phyloP scores from a whole-genome alignment of 495 filamentous ascomycete species.

The Xylaria venustula region DNA sequence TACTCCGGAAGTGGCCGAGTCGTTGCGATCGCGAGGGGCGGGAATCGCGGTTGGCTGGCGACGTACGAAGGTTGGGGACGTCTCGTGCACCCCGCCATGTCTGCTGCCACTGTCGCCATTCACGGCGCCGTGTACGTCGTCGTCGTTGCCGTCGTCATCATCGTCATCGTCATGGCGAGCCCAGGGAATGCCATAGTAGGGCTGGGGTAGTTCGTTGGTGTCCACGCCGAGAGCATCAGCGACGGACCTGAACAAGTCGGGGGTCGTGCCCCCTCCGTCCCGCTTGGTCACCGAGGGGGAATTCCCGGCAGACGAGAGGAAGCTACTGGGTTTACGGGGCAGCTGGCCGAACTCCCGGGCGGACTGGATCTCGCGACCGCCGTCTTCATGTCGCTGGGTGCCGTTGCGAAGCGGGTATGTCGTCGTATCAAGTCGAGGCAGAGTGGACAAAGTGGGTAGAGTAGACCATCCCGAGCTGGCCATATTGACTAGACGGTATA shows the following conservation, averaged over 20 bases:
- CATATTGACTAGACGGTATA: slow-evolving; percentile 10
- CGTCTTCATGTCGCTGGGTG: neutral
- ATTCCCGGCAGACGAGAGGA: slow-evolving; percentile 4
- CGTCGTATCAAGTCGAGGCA: slow-evolving; percentile 15
- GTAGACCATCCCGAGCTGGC: slow-evolving; percentile 13
- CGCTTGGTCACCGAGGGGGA: neutral
- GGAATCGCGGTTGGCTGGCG: neutral
- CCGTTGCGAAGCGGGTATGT: neutral
- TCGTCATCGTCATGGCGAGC: slow-evolving; percentile 7
- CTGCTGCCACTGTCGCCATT: neutral
- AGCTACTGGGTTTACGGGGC: neutral
- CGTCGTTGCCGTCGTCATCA: slow-evolving; percentile 1
- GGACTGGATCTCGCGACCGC: neutral
- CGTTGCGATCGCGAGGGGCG: slow-evolving; percentile 6
- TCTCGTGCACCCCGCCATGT: slow-evolving; percentile 5
- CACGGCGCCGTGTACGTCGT: no score
- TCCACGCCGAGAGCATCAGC: slow-evolving; percentile 25
- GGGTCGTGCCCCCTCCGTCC: neutral
- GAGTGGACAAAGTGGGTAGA: slow-evolving; percentile 9
- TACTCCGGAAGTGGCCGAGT: neutral
- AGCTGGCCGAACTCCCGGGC: slow-evolving; percentile 1
- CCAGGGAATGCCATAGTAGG: slow-evolving; percentile 13
- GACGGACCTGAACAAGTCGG: slow-evolving; percentile 20
- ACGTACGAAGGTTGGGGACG: slow-evolving; percentile 7
- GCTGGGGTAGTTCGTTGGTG: slow-evolving; percentile 22